A percentile compares a stretch with the other conserved stretches of the same genome.
Evolutionary conservation across 805 yeast genomes (phyloP).

Genomic region (Candida pini): DNA sequence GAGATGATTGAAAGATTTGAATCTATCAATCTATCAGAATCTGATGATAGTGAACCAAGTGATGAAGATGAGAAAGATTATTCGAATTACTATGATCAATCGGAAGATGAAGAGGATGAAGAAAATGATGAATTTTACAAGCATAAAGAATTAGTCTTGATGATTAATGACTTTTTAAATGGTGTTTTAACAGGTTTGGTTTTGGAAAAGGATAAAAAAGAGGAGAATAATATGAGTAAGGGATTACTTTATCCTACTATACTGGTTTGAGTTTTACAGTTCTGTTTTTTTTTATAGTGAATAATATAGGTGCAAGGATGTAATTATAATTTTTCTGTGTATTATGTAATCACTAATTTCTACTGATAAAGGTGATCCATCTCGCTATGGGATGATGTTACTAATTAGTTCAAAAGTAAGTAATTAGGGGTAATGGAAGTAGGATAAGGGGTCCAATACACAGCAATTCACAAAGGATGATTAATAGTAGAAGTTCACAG

Average conservation of each 20-base stretch:
- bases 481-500: too few species aligned
- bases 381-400: too few species aligned
- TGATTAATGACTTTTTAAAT: conserved; percentile 15
- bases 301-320: too few species aligned
- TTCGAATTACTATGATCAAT: conserved; percentile 15
- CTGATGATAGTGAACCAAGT: conserved; percentile 1
- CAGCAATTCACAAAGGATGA: too few species aligned
- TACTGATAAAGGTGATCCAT: too few species aligned
- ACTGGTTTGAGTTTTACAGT: background rate
- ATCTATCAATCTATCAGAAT: conserved; percentile 10
- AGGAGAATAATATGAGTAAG: background rate
- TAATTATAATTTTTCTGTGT: too few species aligned
- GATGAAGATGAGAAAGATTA: conserved; percentile 13
- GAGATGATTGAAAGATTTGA: conserved; percentile 12
- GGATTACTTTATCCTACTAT: conserved; percentile 16
- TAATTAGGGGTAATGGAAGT: too few species aligned
- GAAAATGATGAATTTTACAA: conserved; percentile 9
- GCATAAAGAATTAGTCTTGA: conserved; percentile 12
- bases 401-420: too few species aligned
- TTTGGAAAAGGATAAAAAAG: background rate
- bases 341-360: too few species aligned
- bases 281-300: background rate
- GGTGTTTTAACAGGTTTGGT: conserved; percentile 4
- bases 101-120: conserved; percentile 16
- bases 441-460: too few species aligned